Evolutionary conservation across 371 early-diverging fungal species (phyloP).

Genomic region (Smittium mucronatum): DNA sequence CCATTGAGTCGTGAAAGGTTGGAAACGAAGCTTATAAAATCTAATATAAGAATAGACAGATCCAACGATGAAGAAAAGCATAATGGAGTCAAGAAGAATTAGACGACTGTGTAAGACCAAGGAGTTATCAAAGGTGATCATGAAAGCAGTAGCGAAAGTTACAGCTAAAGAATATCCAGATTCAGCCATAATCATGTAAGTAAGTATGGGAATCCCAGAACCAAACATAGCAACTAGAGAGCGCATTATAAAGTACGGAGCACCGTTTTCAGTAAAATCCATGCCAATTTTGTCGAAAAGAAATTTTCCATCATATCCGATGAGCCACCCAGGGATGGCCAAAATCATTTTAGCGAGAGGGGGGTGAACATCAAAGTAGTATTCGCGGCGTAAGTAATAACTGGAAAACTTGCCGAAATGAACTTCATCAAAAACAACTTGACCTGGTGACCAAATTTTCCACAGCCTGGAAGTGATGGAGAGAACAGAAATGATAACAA

Average conservation of each 20-base stretch:
- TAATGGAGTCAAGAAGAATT: constrained; percentile 86
- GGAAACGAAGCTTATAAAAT: constrained; percentile 67
- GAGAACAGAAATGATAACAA: constrained; percentile 12
- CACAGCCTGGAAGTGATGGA: constrained; percentile 45
- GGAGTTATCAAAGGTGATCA: constrained; percentile 84
- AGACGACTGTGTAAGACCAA: constrained; percentile 81
- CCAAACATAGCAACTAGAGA: constrained; percentile 69
- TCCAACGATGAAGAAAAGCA: constrained; percentile 72
- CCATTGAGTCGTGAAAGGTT: constrained; percentile 50
- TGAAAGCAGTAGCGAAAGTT: constrained; percentile 53
- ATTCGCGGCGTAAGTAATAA: constrained; percentile 78
- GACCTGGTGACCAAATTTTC: constrained; percentile 45
- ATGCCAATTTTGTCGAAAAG: constrained; percentile 89
- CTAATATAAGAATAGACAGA: constrained; percentile 71
- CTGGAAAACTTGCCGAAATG: constrained; percentile 99
- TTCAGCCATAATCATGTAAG: constrained; percentile 72
- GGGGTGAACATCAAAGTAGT: constrained; percentile 99
- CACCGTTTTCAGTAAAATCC: constrained; percentile 68
- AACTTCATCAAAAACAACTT: constrained; percentile 93
- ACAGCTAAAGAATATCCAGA: constrained; percentile 70
- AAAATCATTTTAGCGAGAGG: constrained; percentile 96
- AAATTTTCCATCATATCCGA: constrained; percentile 90
- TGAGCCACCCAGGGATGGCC: constrained; percentile 65
- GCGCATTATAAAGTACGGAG: constrained; percentile 81
- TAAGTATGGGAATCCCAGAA: constrained; percentile 58